These are phyloP conservation scores for Metarhizium guizhouense DNA, from an alignment of 2,329 filamentous ascomycete species.

Conservation along the genomic window DNA sequence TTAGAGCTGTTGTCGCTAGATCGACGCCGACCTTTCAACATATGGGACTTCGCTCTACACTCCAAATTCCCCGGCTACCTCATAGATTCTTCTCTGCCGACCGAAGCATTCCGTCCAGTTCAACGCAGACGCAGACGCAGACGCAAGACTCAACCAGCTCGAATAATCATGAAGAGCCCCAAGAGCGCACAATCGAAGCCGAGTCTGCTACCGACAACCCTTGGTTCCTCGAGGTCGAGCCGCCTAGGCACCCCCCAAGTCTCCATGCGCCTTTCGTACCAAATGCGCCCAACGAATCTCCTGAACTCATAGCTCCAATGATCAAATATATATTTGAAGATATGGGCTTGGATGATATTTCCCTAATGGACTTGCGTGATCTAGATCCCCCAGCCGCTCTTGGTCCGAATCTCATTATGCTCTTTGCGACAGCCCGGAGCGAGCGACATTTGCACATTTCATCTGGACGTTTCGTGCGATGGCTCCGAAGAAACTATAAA, in stretches of 20 bases:
- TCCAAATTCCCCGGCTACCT: slow-evolving; percentile 11
- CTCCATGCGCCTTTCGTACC: slow-evolving; percentile 41
- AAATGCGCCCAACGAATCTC: slow-evolving; percentile 56
- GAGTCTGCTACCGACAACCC: slow-evolving; percentile 33
- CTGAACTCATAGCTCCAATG: slow-evolving; percentile 61
- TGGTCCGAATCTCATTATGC: slow-evolving; percentile 83
- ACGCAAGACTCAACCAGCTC: slow-evolving; percentile 7
- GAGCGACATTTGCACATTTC: slow-evolving; percentile 90
- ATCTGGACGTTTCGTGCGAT: slow-evolving; percentile 80
- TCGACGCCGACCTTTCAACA: slow-evolving; percentile 14
- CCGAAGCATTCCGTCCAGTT: slow-evolving; percentile 7
- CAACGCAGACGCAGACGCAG: slow-evolving; percentile 12
- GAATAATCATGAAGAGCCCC: slow-evolving; percentile 21
- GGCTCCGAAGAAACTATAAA: slow-evolving; percentile 65
- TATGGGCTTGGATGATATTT: slow-evolving; percentile 75
- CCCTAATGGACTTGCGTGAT: slow-evolving; percentile 71
- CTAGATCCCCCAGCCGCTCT: slow-evolving; percentile 82
- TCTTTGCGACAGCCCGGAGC: slow-evolving; percentile 83
- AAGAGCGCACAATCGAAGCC: neutral
- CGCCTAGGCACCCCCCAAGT: slow-evolving; percentile 40
- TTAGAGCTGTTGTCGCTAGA: slow-evolving; percentile 19
- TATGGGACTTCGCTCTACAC: slow-evolving; percentile 13
- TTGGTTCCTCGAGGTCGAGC: slow-evolving; percentile 80
- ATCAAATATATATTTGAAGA: slow-evolving; percentile 74
- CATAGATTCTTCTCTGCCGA: slow-evolving; percentile 16